A percentile compares a stretch with the other conserved stretches of the same genome.
Conservation (phyloP, 2,329 filamentous ascomycete genomes). For the Monosporascus ibericus region DNA sequence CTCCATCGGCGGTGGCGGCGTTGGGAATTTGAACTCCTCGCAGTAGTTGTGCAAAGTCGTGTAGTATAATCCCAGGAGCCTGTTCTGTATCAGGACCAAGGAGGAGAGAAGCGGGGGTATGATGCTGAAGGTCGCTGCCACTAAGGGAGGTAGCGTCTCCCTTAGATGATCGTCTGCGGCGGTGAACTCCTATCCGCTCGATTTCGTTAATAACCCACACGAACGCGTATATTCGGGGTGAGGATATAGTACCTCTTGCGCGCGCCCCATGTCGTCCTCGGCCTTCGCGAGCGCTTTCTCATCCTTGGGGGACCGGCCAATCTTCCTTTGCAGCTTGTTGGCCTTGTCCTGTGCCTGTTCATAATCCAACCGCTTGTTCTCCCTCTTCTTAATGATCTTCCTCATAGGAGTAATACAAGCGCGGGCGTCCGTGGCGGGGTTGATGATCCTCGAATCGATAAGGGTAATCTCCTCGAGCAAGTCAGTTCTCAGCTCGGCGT, state of each 20-base stretch:
- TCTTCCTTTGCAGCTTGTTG: constrained; percentile 64
- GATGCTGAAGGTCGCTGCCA: constrained; percentile 65
- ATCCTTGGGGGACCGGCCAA: constrained; percentile 65
- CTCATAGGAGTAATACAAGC: constrained; percentile 65
- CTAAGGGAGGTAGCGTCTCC: constrained; percentile 63
- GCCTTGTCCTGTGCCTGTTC: constrained; percentile 70
- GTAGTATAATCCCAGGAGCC: constrained; percentile 71
- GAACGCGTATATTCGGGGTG: not conserved
- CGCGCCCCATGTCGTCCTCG: constrained; percentile 60
- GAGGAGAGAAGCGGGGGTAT: constrained; percentile 64
- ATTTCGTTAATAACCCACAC: constrained; percentile 5
- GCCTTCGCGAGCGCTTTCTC: constrained; percentile 65
- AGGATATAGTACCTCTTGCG: constrained; percentile 49
- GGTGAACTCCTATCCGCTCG: constrained; percentile 55
- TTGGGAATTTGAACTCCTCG: constrained; percentile 61
- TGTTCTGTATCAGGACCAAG: constrained; percentile 72
- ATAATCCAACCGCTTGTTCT: constrained; percentile 76
- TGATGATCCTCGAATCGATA: constrained; percentile 65
- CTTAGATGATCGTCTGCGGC: constrained; percentile 69
- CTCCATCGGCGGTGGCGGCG: constrained; percentile 66
- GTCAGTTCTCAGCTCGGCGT: constrained; percentile 65
- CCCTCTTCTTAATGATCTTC: constrained; percentile 79
- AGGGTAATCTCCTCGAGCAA: constrained; percentile 63
- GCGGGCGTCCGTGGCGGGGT: constrained; percentile 63
- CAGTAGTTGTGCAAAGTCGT: constrained; percentile 71